Base-by-base conservation (phyloP, 2,329 filamentous ascomycete species). In the Penicillium sp. region DNA sequence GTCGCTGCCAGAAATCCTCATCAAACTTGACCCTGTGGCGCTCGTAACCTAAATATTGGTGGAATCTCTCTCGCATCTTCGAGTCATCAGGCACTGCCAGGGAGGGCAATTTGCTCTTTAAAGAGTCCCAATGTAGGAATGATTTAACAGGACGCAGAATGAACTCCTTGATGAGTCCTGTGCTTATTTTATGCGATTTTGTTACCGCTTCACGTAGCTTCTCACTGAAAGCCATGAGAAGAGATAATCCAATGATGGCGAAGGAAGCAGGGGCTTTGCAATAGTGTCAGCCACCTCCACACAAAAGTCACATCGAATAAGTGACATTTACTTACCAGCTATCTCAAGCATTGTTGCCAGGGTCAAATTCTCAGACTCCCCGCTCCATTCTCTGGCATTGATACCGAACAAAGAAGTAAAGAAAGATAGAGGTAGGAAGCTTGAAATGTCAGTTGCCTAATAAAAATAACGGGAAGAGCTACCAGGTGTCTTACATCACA, bases 321-420 rank as follows among this genome's bases (percentile, higher is more conserved):
- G 23, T 6, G 2, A 13, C 7, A 21, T 17, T 7, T 12, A 29
- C 54, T 2, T 59, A 68, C 68, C 67, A 10, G 65, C 61, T 23
- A 70, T 68, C 2, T 56, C 49, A n/a, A 68, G 52, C 57, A 68
- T 66, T 12, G 53, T 36, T 12, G 46, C 52, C 12, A 69, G 43
- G 4, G 52, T 52, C 24, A 80, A 74, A 18, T 78, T 71, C n/a
- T 64, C 53, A 7, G 64, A 56, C 13, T 72, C 72, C 2, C 75
- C 78, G 24, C 79, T 80, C 84, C 84, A 86, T 66, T 86, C 83
- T 3, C 68, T 70, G 2, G 82, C 83, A 59, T 87, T 87, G 78
- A 87, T 86, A 46, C 84, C 84, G 48, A 87, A 87, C 1, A 87
- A 64, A 2, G 82, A 80, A 0, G 84, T 86, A 66, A 87, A 87